Base-by-base conservation (phyloP, 192 early-diverging fungal species). In the Podila horticola region DNA sequence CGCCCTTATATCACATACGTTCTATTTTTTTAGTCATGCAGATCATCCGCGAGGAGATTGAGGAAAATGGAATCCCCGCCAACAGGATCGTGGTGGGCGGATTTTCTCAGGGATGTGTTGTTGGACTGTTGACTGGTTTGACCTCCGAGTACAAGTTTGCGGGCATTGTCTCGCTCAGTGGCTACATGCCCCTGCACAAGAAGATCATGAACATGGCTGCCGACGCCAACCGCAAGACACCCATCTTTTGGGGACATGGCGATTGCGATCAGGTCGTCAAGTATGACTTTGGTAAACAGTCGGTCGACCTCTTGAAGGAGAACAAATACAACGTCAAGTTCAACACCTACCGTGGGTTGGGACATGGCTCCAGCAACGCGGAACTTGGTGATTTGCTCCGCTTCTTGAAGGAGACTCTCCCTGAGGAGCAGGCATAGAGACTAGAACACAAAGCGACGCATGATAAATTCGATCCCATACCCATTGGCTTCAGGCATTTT, bases 101-200 rank as follows among this genome's bases (percentile, higher is more conserved):
- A 0, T 99, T 99, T 71, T 97, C 95, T n/a, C 98, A 99, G 83
- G 96, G 92, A 48, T 86, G 88, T 19, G 96, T 92, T 0, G 87
- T 96, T 86, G 63, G 92, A 17, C 81, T 97, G 57, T 79, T 94
- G 66, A 89, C 89, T 11, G 90, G 86, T 5, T 74, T 97, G 68
- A 92, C 92, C 31, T 89, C 91, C 6, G 92, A 91, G 66, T 79
- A 85, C 57, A 90, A 28, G 26, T 74, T 85, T 31, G 84, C 75
- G 50, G 84, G 84, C 0, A 68, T 85, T 38, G 62, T 67, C 9
- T 62, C 66, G 11, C 82, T 97, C 29, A 95, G 94, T 75, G 94
- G 93, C 3, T 99, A 96, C 82, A 24, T 98, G 59, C 94, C 93
- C 3, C 62, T 92, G 61, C 66, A 77, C 24, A 31, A 71, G 17